phyloP scores from a whole-genome alignment of 2,329 filamentous ascomycete species.

The Cordyceps farinosa region DNA sequence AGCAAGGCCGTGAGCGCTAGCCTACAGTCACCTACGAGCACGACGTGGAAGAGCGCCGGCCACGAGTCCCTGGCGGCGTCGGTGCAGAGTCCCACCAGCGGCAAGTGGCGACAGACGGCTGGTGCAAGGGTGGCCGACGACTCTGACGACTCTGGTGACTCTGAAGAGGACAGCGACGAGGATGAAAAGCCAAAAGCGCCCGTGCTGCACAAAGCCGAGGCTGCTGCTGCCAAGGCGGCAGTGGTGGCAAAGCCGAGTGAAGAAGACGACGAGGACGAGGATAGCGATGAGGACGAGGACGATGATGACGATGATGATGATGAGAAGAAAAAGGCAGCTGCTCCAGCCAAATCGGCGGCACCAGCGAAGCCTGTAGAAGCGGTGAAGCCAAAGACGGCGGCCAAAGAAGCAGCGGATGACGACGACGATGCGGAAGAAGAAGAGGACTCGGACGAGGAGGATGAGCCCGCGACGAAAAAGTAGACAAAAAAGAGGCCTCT shows the following conservation, averaged over 20 bases:
- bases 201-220: conserved; percentile 22
- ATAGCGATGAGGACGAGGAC: conserved; percentile 24
- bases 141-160: conserved; percentile 17
- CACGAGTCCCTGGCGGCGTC: conserved; percentile 21
- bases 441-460: conserved; percentile 24
- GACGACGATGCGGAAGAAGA: conserved; percentile 29
- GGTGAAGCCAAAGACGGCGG: conserved; percentile 18
- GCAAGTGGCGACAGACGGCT: conserved; percentile 5
- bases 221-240: neutral
- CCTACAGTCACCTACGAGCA: conserved; percentile 42
- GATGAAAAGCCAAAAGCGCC: conserved; percentile 18
- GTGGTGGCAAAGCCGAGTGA: conserved; percentile 19
- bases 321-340: conserved; percentile 18
- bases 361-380: neutral
- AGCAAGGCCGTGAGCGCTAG: conserved; percentile 9
- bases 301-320: conserved; percentile 25
- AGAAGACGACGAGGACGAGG: conserved; percentile 26
- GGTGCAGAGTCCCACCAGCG: conserved; percentile 19
- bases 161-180: conserved; percentile 19
- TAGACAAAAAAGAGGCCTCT: neutral
- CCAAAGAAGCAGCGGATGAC: conserved; percentile 25
- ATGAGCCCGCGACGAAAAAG: conserved; percentile 26
- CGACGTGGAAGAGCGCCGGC: conserved; percentile 33
- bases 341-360: neutral
- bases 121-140: neutral